Conservation (phyloP, 139 green algal species). For the Chlamydomonas sp. region DNA sequence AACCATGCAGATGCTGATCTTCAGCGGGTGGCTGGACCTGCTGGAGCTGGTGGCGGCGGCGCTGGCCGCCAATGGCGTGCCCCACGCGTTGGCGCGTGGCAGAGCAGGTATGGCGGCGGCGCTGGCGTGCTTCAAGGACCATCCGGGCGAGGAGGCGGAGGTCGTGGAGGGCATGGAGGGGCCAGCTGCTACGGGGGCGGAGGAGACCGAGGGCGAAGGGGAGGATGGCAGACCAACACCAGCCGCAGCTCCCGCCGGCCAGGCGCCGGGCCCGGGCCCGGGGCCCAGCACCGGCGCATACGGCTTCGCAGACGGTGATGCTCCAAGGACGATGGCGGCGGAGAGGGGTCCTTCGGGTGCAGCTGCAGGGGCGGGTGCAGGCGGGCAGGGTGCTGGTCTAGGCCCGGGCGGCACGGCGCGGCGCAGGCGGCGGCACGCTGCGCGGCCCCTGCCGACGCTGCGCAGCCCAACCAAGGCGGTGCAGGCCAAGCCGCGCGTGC, state of each 20-base stretch:
- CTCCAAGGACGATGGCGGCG: not conserved
- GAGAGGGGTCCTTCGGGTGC: not conserved
- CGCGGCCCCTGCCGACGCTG: too few species aligned
- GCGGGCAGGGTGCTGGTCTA: not conserved
- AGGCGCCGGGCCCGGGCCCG: too few species aligned
- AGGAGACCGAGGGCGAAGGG: not conserved
- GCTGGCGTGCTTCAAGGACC: conserved; percentile 66
- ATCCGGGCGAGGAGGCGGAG: not conserved
- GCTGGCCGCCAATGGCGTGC: conserved; percentile 66
- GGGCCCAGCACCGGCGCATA: not conserved
- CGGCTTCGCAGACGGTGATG: not conserved
- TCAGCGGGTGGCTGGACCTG: conserved; percentile 84
- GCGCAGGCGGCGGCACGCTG: not conserved
- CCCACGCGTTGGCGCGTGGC: conserved; percentile 47
- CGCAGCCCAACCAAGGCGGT: not conserved
- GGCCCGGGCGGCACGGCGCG: not conserved
- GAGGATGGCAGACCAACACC: not conserved
- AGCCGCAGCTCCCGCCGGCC: too few species aligned
- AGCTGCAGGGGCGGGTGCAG: not conserved
- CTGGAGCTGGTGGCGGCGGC: conserved; percentile 81
- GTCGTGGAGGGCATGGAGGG: not conserved
- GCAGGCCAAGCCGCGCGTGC: conserved; percentile 51
- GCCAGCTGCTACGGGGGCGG: not conserved
- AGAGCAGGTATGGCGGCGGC: conserved; percentile 63
- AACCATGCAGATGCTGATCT: conserved; percentile 73